These are phyloP conservation scores for Agastache rugosa DNA, from an alignment of 257 asterid species.

Conservation along the genomic window DNA sequence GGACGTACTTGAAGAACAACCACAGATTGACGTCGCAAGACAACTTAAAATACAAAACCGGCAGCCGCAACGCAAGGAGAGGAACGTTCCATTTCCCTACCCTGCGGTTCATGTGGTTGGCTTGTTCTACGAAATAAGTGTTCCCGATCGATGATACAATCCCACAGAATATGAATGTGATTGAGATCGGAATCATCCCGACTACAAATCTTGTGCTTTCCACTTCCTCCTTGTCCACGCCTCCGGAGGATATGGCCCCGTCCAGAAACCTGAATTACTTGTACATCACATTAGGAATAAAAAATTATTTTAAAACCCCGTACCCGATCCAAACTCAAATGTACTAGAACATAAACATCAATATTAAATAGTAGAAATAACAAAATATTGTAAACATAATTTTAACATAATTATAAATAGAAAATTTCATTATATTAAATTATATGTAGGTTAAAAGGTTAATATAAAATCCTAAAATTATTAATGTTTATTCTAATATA, in stretches of 20 bases:
- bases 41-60: background rate
- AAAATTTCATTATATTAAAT: too few relatives aligned
- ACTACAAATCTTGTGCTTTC: background rate
- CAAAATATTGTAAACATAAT: too few relatives aligned
- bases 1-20: background rate
- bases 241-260: too few relatives aligned
- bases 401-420: too few relatives aligned
- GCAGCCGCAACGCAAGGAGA: constrained; percentile 41
- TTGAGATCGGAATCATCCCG: constrained; percentile 59
- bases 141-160: constrained; percentile 53
- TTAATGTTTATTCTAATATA: too few relatives aligned
- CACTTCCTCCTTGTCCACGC: background rate
- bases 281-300: background rate
- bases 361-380: too few relatives aligned
- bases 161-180: constrained; percentile 56
- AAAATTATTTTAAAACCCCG: too few relatives aligned
- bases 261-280: background rate
- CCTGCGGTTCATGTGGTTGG: constrained; percentile 52
- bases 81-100: constrained; percentile 60
- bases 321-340: too few relatives aligned
- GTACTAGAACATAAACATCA: too few relatives aligned
- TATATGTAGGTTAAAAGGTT: too few relatives aligned
- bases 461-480: too few relatives aligned
- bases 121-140: constrained; percentile 72
- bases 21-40: background rate